These are phyloP conservation scores for Chrysoporthe austroafricana DNA, from an alignment of 2,329 filamentous ascomycete species.

Conservation along the genomic window DNA sequence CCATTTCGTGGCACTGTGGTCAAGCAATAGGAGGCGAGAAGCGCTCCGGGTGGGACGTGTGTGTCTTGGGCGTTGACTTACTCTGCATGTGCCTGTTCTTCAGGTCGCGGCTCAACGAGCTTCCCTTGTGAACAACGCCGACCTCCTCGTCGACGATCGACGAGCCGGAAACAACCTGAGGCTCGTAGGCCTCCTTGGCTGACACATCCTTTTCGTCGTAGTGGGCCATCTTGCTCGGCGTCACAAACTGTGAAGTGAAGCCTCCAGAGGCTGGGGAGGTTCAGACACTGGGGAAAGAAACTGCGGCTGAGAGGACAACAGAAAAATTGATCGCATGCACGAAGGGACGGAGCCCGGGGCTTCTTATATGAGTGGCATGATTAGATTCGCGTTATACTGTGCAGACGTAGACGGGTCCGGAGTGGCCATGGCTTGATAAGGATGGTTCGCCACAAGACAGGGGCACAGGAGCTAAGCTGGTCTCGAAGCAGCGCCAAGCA, in stretches of 20 bases:
- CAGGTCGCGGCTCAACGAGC: constrained; percentile 42
- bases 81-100: constrained; percentile 48
- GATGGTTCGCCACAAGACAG: constrained; percentile 14
- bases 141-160: constrained; percentile 41
- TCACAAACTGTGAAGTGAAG: no score
- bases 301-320: not conserved
- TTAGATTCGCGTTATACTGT: not conserved
- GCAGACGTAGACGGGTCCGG: not conserved
- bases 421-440: constrained; percentile 19
- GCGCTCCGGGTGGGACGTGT: no score
- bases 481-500: constrained; percentile 18
- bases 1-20: not conserved
- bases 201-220: constrained; percentile 33
- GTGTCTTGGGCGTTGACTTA: not conserved
- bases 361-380: constrained; percentile 10
- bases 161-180: constrained; percentile 28
- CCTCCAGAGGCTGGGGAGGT: not conserved
- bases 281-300: not conserved
- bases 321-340: not conserved
- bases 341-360: not conserved
- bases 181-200: constrained; percentile 31
- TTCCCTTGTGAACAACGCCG: constrained; percentile 40
- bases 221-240: constrained; percentile 34
- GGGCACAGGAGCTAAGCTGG: constrained; percentile 18
- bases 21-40: not conserved